Conservation (phyloP, 306 rosid genomes). For the Amphicarpaea edgeworthii region DNA sequence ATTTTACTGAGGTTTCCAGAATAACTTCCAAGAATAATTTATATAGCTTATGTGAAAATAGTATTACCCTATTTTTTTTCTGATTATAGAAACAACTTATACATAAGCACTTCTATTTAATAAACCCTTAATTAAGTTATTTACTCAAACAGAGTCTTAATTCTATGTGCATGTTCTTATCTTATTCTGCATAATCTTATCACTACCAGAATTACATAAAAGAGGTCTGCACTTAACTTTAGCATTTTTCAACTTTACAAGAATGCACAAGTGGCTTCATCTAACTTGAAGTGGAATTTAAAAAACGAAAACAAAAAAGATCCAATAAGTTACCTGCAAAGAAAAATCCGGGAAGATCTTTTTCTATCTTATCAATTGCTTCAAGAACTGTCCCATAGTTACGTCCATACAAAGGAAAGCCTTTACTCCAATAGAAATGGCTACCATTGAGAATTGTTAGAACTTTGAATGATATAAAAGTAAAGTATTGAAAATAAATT, state of each 20-base stretch:
- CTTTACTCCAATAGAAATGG: constrained; percentile 89
- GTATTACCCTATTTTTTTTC: background rate
- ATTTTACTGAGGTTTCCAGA: background rate
- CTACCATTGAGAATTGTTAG: constrained; percentile 58
- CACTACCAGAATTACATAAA: background rate
- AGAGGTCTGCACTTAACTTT: constrained; percentile 1
- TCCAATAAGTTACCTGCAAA: constrained; percentile 72
- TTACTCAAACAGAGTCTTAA: background rate
- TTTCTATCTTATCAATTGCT: constrained; percentile 88
- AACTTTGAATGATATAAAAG: constrained; percentile 33
- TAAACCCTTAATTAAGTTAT: background rate
- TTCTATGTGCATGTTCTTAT: constrained; percentile 15
- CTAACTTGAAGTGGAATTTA: constrained; percentile 1
- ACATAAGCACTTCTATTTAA: background rate
- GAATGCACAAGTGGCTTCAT: constrained; percentile 4
- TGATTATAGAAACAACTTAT: background rate
- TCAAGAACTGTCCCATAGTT: constrained; percentile 78
- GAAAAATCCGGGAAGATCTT: constrained; percentile 88
- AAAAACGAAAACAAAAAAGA: background rate
- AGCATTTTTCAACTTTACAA: constrained; percentile 8
- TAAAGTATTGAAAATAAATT: constrained; percentile 31
- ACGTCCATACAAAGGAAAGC: constrained; percentile 87
- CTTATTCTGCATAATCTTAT: constrained; percentile 7
- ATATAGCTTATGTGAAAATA: background rate
- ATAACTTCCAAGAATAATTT: background rate